Conservation (phyloP, 192 early-diverging fungal species). For the Blastocladiella britannica region DNA sequence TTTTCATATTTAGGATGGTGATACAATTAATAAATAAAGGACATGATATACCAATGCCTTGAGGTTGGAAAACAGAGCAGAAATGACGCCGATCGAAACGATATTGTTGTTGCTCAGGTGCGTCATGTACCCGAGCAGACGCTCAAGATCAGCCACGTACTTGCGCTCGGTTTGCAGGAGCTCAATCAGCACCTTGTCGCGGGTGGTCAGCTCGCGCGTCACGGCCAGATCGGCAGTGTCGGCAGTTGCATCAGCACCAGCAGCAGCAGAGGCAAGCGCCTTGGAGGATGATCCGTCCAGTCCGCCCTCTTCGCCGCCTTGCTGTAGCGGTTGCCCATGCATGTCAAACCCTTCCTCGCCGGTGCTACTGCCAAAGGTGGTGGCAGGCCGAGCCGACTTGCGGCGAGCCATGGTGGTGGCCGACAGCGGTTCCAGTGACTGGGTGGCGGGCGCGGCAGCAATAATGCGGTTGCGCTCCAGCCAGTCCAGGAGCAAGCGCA, state of each 20-base stretch:
- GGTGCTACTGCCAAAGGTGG: neutral
- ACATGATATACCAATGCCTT: too few relatives aligned
- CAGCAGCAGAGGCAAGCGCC: neutral
- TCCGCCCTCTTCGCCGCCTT: too few relatives aligned
- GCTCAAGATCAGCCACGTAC: slow-evolving; percentile 76
- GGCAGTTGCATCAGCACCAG: neutral
- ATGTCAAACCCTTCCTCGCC: neutral
- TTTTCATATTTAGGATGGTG: too few relatives aligned
- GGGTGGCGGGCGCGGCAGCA: neutral
- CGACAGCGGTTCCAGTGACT: neutral
- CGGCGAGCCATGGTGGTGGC: neutral
- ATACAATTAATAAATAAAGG: too few relatives aligned
- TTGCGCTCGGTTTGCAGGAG: slow-evolving; percentile 80
- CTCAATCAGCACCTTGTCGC: slow-evolving; percentile 68
- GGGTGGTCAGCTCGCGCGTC: slow-evolving; percentile 3
- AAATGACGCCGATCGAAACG: slow-evolving; percentile 52
- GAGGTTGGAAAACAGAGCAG: slow-evolving; percentile 79
- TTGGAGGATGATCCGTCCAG: too few relatives aligned
- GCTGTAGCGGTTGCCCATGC: too few relatives aligned
- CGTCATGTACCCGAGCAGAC: slow-evolving; percentile 51
- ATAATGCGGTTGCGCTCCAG: neutral
- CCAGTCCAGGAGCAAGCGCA: neutral
- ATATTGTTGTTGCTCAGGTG: slow-evolving; percentile 47
- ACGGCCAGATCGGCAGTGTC: neutral
- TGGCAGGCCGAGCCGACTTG: neutral